Percentiles rank a stretch among this genome's conserved stretches.
These are phyloP conservation scores for Penicillium thymicola DNA, from an alignment of 2,329 filamentous ascomycete genomes.

Conservation along the genomic window DNA sequence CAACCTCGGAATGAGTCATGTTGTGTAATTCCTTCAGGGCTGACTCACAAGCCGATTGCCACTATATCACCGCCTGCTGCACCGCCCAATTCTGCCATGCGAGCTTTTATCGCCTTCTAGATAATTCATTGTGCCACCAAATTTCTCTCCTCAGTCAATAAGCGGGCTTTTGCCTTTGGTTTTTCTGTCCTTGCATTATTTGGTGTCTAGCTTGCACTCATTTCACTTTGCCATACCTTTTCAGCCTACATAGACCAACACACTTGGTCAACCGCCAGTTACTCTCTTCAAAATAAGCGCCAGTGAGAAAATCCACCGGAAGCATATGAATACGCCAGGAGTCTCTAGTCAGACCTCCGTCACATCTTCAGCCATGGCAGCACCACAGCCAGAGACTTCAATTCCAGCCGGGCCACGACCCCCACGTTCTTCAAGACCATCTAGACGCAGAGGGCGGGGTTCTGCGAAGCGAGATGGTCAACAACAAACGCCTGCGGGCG, in stretches of 20 bases:
- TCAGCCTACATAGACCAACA: background rate
- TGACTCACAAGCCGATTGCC: slow-evolving; percentile 4
- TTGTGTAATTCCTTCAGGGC: background rate
- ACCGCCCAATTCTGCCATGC: slow-evolving; percentile 21
- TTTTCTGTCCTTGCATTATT: background rate
- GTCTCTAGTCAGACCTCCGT: background rate
- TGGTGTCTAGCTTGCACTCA: background rate
- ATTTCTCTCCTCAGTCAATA: background rate
- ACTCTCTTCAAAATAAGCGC: background rate
- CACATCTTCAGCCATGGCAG: slow-evolving; percentile 9
- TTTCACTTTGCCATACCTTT: background rate
- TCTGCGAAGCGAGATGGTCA: slow-evolving; percentile 24
- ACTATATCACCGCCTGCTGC: slow-evolving; percentile 12
- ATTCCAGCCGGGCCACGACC: background rate
- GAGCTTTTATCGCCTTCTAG: slow-evolving; percentile 20
- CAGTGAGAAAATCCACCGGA: background rate
- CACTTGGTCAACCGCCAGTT: background rate
- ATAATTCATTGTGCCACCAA: slow-evolving; percentile 12
- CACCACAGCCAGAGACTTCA: background rate
- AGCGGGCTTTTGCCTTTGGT: background rate
- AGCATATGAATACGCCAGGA: background rate
- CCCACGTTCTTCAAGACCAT: slow-evolving; percentile 18
- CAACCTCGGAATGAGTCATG: slow-evolving; percentile 14
- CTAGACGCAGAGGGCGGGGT: slow-evolving; percentile 29
- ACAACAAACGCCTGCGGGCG: slow-evolving; percentile 16